Base-by-base conservation (phyloP, 345 rosid genomes). In the Turnera subulata region DNA sequence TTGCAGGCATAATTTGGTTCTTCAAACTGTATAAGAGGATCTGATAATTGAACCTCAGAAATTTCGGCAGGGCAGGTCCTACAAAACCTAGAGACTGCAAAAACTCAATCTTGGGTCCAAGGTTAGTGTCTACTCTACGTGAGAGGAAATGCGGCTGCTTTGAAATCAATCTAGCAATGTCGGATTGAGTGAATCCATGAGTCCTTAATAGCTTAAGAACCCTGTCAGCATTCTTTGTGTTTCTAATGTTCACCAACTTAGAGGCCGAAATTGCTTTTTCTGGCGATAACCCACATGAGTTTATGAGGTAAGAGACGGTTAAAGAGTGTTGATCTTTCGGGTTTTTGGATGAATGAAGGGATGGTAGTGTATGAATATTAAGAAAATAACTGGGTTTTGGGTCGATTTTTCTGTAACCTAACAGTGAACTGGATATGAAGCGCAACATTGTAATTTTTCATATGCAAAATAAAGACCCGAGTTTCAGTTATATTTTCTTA, bases 101-200 rank as follows among this genome's bases (percentile, higher is more conserved):
- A 44, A 71, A 74, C 13, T 80, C 56, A 3, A 79, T 23, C 46
- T 79, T 79, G 50, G 81, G 83, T 25, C 54, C 11, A 59, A 78
- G 64, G 43, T 24, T 72, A 19, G 50, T 67, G 38, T 47, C 74
- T 5, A 70, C 78, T 4, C 38, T 46, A 26, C 2, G 0, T 6
- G 24, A 1, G 2, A 77, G 62, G 23, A 69, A 4, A 3, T 0
- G 1, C 3, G 78, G 74, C 14, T 0, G 2, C 57, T 9, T 62
- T 38, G 23, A 49, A 21, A 67, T 12, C 2, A 72, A 18, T 6
- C 10, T 6, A 11, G 65, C 47, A 17, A 74, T 74, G 16, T 69
- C 76, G 53, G 57, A 5, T 29, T 52, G 16, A 0, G 78, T 62
- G 54, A 80, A 76, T 7, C 76, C 76, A 7, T 32, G 58, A 19